Conservation (phyloP, 2,329 filamentous ascomycete genomes). For the Ramularia collo-cygni region DNA sequence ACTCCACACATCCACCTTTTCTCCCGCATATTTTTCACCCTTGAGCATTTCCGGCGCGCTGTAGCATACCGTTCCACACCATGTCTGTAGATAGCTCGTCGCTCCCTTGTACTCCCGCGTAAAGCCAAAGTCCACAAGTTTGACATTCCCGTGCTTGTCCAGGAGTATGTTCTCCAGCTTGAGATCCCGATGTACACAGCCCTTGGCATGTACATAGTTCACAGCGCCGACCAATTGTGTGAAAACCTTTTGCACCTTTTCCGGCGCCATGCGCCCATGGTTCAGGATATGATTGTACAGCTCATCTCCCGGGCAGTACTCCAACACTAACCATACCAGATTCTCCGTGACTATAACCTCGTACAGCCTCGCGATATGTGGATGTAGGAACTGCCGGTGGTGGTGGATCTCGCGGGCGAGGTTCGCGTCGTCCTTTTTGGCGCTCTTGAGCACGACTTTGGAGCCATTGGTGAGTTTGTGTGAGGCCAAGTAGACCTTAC, state of each 20-base stretch:
- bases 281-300: conserved; percentile 91
- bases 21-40: conserved; percentile 93
- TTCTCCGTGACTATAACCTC: conserved; percentile 96
- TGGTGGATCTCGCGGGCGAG: conserved; percentile 97
- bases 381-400: conserved; percentile 94
- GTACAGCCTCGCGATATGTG: conserved; percentile 92
- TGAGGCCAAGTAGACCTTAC: conserved; percentile 91
- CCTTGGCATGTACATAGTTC: conserved; percentile 87
- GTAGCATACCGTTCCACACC: conserved; percentile 96
- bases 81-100: conserved; percentile 89
- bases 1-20: conserved; percentile 97
- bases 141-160: conserved; percentile 95
- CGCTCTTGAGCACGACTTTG: conserved; percentile 98
- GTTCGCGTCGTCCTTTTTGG: conserved; percentile 91
- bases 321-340: conserved; percentile 91
- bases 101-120: conserved; percentile 96
- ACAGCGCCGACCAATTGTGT: conserved; percentile 93
- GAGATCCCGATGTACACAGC: conserved; percentile 91
- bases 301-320: conserved; percentile 95
- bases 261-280: conserved; percentile 73
- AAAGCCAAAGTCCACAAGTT: conserved; percentile 96
- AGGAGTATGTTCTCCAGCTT: conserved; percentile 95
- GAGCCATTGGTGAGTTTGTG: conserved; percentile 98
- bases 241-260: conserved; percentile 92
- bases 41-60: conserved; percentile 98